phyloP scores from a whole-genome alignment of 2,329 filamentous ascomycete species.

The Monosporascus ibericus region DNA sequence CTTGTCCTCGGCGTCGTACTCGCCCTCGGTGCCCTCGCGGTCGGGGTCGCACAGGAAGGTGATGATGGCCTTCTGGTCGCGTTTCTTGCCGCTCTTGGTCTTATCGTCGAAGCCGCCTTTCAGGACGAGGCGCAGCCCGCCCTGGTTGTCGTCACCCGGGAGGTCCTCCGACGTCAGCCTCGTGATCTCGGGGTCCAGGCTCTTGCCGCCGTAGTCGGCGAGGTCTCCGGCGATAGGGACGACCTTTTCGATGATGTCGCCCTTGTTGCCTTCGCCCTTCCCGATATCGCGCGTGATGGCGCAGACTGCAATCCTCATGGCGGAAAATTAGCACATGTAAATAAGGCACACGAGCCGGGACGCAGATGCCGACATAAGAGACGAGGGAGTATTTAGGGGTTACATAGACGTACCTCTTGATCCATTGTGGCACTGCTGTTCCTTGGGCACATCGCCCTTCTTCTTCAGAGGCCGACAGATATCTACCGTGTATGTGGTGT shows the following conservation, averaged over 20 bases:
- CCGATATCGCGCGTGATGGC: constrained; percentile 58
- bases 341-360: background rate
- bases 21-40: constrained; percentile 67
- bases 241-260: constrained; percentile 47
- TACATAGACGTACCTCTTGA: constrained; percentile 51
- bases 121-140: constrained; percentile 68
- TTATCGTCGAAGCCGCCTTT: constrained; percentile 48
- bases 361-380: background rate
- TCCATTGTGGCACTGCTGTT: constrained; percentile 60
- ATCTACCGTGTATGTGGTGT: constrained; percentile 78
- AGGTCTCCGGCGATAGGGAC: constrained; percentile 73
- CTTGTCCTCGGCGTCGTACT: constrained; percentile 52
- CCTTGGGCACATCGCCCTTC: constrained; percentile 47
- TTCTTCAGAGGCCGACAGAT: constrained; percentile 64
- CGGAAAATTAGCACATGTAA: background rate
- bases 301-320: constrained; percentile 53
- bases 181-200: constrained; percentile 60
- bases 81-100: constrained; percentile 47
- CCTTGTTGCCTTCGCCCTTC: constrained; percentile 35
- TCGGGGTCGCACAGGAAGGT: constrained; percentile 78
- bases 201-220: constrained; percentile 46
- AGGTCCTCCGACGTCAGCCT: constrained; percentile 60
- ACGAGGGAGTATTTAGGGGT: background rate
- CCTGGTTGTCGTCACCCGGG: constrained; percentile 57
- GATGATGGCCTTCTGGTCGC: constrained; percentile 68